phyloP scores from a whole-genome alignment of 371 early-diverging fungal species.

The Rhizopus arrhizus region DNA sequence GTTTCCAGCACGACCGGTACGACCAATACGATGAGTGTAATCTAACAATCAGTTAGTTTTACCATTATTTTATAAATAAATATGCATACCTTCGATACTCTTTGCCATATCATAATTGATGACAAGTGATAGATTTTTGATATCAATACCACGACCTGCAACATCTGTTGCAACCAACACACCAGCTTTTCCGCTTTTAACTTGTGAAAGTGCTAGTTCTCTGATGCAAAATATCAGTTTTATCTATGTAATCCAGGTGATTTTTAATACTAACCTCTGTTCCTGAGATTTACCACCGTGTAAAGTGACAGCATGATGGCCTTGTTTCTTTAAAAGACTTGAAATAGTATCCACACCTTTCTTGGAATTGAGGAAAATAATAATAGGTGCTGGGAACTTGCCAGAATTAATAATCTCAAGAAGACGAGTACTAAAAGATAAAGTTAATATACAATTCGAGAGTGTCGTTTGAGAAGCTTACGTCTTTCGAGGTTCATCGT shows the following conservation, averaged over 20 bases:
- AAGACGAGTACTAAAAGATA: conserved; percentile 63
- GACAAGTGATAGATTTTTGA: conserved; percentile 95
- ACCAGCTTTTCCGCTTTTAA: conserved; percentile 77
- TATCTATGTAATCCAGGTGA: background rate
- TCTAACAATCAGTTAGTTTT: conserved; percentile 48
- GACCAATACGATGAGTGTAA: conserved; percentile 97
- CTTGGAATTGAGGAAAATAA: conserved; percentile 98
- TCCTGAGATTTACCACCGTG: conserved; percentile 98
- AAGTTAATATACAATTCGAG: background rate
- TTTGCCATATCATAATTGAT: conserved; percentile 98
- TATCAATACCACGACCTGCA: conserved; percentile 98
- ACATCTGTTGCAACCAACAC: conserved; percentile 96
- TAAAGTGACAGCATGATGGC: conserved; percentile 75
- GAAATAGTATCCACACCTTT: conserved; percentile 79
- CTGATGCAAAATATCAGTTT: conserved; percentile 21
- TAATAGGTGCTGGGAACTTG: conserved; percentile 82
- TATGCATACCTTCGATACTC: conserved; percentile 77
- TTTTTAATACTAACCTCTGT: conserved; percentile 61
- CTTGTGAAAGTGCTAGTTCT: conserved; percentile 70
- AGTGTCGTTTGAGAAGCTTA: conserved; percentile 26
- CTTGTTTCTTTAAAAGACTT: conserved; percentile 70
- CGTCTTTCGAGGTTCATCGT: conserved; percentile 84
- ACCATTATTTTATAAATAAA: conserved; percentile 25
- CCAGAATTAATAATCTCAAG: conserved; percentile 71
- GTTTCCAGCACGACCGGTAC: conserved; percentile 97